Percentiles rank a stretch among this genome's conserved stretches.
phyloP scores from a whole-genome alignment of 208 protist genomes.

The Strigomonas culicis region DNA sequence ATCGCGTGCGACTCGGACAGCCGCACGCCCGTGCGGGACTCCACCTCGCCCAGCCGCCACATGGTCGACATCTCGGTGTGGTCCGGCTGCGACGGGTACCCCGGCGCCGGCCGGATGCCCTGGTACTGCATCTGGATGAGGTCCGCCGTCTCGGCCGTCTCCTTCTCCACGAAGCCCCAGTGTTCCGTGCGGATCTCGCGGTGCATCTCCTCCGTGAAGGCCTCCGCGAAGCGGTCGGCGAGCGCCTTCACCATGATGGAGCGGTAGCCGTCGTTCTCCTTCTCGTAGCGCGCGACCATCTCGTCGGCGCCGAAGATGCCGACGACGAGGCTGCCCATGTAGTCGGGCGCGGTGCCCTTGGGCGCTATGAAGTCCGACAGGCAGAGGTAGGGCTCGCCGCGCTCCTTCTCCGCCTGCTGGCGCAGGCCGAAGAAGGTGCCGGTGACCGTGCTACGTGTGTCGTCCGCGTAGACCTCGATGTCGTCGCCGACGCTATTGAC shows the following conservation, averaged over 20 bases:
- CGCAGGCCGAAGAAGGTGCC: slow-evolving; percentile 84
- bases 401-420: slow-evolving; percentile 94
- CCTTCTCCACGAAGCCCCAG: slow-evolving; percentile 91
- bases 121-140: slow-evolving; percentile 94
- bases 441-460: slow-evolving; percentile 28
- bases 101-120: slow-evolving; percentile 95
- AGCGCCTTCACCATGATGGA: slow-evolving; percentile 95
- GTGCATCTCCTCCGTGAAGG: slow-evolving; percentile 91
- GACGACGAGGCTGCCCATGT: slow-evolving; percentile 92
- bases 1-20: slow-evolving; percentile 95
- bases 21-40: slow-evolving; percentile 59
- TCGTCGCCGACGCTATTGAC: slow-evolving; percentile 92
- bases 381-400: slow-evolving; percentile 84
- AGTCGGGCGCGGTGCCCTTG: slow-evolving; percentile 80
- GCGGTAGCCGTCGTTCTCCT: slow-evolving; percentile 92
- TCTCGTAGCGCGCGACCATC: slow-evolving; percentile 62
- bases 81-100: slow-evolving; percentile 96
- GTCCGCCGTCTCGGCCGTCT: slow-evolving; percentile 78
- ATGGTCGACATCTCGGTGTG: slow-evolving; percentile 95
- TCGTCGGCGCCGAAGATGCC: slow-evolving; percentile 88
- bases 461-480: slow-evolving; percentile 88
- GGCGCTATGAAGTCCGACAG: slow-evolving; percentile 95
- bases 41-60: slow-evolving; percentile 70
- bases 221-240: slow-evolving; percentile 87
- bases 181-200: slow-evolving; percentile 81